Conservation (phyloP, 306 rosid species). For the Nissolia schottii region DNA sequence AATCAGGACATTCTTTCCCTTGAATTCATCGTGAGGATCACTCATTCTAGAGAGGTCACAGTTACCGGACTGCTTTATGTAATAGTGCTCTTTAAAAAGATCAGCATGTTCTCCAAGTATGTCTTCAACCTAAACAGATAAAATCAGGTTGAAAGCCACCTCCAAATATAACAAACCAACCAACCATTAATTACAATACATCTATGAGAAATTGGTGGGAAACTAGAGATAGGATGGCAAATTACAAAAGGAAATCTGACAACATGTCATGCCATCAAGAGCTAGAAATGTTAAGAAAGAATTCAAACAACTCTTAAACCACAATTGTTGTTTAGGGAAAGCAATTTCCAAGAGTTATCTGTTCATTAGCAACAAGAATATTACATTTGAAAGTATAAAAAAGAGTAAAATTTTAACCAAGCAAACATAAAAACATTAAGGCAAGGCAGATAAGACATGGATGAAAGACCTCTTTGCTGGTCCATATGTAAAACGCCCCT, state of each 20-base stretch:
- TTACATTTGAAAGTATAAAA: background rate
- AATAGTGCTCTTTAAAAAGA: slow-evolving; percentile 70
- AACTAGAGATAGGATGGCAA: background rate
- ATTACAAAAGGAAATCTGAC: background rate
- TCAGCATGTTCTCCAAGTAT: slow-evolving; percentile 82
- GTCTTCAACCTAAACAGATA: slow-evolving; percentile 56
- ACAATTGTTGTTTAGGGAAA: background rate
- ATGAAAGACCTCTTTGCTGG: slow-evolving; percentile 62
- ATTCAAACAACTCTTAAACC: background rate
- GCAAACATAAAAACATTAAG: background rate
- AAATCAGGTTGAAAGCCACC: slow-evolving; percentile 10
- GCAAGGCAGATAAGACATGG: slow-evolving; percentile 18
- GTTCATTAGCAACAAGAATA: background rate
- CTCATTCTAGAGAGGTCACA: slow-evolving; percentile 84
- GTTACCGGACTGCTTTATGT: slow-evolving; percentile 67
- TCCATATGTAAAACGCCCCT: slow-evolving; percentile 93
- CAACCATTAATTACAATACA: background rate
- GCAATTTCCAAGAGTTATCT: background rate
- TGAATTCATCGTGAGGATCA: slow-evolving; percentile 88
- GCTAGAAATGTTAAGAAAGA: background rate
- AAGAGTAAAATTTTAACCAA: background rate
- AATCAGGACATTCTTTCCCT: slow-evolving; percentile 73
- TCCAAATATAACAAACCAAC: background rate
- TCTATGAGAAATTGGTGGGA: background rate
- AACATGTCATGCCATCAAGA: background rate